phyloP scores from a whole-genome alignment of 495 filamentous ascomycete species.

The Podospora pseudopauciseta region DNA sequence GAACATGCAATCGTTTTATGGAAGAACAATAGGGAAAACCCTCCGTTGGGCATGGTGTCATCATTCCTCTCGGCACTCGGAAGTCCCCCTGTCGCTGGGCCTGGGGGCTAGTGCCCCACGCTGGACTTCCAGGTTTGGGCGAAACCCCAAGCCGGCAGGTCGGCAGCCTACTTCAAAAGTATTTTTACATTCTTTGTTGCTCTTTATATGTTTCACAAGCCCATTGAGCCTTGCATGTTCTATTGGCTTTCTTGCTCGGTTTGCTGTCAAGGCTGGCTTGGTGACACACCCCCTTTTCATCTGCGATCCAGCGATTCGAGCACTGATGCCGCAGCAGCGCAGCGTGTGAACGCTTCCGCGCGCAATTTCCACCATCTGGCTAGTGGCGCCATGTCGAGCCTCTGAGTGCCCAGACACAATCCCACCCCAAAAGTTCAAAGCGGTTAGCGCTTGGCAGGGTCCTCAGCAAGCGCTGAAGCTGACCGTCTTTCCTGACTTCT shows the following conservation, averaged over 20 bases:
- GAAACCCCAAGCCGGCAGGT: neutral
- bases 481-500: conserved; percentile 10
- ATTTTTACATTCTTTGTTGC: neutral
- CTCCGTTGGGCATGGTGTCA: conserved; percentile 3
- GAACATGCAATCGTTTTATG: neutral
- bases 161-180: neutral
- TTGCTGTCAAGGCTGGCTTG: neutral
- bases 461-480: conserved; percentile 16
- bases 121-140: neutral
- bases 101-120: conserved; percentile 1
- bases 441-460: conserved; percentile 15
- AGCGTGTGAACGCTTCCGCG: conserved; percentile 3
- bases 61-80: conserved; percentile 4
- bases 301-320: neutral
- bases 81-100: neutral
- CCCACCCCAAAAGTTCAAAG: conserved; percentile 10
- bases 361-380: conserved; percentile 10
- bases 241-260: neutral
- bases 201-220: neutral
- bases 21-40: neutral
- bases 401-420: conserved; percentile 3
- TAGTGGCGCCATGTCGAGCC: conserved; percentile 12
- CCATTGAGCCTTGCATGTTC: neutral
- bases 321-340: neutral
- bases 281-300: neutral